Base-by-base conservation (phyloP, 2,329 filamentous ascomycete species). In the Bipolaris zeicola region DNA sequence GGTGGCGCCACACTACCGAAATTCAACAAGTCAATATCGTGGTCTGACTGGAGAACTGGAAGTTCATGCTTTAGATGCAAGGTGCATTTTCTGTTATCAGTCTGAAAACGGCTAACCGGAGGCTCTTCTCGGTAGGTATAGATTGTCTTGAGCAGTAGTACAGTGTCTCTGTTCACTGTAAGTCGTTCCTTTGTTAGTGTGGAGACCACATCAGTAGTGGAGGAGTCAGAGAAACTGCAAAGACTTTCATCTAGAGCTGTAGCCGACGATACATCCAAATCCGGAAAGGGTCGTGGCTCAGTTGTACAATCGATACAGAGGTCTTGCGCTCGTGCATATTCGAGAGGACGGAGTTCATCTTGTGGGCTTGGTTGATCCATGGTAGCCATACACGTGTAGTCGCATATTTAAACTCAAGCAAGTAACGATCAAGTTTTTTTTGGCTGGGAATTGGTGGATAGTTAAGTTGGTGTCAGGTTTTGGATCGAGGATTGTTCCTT, bases 271-370 rank as follows among this genome's bases (percentile, higher is more conserved):
- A 53, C n/a, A 22, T 34, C 31, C 5, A 64, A 20, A 38, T 68
- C 50, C 39, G 45, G 20, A 8, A 63, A 22, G 3, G 65, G 36
- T 1, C 73, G 71, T 42, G 73, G 52, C 1, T 74, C 61, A 5
- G 63, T 63, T 3, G 66, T 67, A 63, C 77, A 77, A 54, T 80
- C 68, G 48, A 55, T 67, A 31, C 76, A 77, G 20, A 83, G 70
- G 3, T 76, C 76, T 55, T 82, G 69, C 46, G 76, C 78, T 22
- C 80, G 76, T 18, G 81, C 81, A 60, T 83, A 84, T 16, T 81
- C 77, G 6, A 82, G 67, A 6, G 79, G 62, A 18, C 75, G 76
- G 14, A 71, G 70, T n/a, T 77, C 74, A 20, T 60, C 57, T 6
- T 68, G 61, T 28, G 63, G 48, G 11, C 63, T 34, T 18, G 10